These are phyloP conservation scores for Aphanomyces euteiches DNA, from an alignment of 352 stramenopile genomes.

Conservation along the genomic window DNA sequence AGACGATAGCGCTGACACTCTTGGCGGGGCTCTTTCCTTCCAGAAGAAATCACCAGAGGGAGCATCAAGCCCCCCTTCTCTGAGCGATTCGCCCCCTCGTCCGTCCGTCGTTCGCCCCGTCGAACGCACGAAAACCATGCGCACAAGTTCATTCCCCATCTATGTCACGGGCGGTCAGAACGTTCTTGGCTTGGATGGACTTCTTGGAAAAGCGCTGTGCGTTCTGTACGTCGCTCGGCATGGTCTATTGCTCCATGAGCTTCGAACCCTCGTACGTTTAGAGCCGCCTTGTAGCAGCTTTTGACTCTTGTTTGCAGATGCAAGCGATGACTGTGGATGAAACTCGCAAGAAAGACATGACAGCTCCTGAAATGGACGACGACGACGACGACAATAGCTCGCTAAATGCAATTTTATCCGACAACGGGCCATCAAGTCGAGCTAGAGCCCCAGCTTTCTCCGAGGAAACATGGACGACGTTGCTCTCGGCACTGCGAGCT, in stretches of 20 bases:
- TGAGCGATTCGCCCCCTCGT: no score
- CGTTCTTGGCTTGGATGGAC: slow-evolving; percentile 51
- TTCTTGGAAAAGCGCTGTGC: slow-evolving; percentile 76
- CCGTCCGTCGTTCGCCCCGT: background rate
- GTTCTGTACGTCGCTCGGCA: slow-evolving; percentile 88
- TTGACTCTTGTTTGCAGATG: background rate
- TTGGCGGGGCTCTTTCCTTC: no score
- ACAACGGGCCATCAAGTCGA: slow-evolving; percentile 35
- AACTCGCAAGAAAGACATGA: no score
- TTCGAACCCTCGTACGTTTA: slow-evolving; percentile 38
- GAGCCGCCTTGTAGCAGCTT: background rate
- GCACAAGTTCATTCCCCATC: slow-evolving; percentile 32
- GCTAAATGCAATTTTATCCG: slow-evolving; percentile 35
- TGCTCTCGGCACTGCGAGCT: slow-evolving; percentile 64
- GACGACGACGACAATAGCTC: slow-evolving; percentile 45
- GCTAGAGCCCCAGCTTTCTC: slow-evolving; percentile 47
- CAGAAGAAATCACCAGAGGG: no score
- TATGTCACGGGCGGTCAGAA: slow-evolving; percentile 65
- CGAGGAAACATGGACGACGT: slow-evolving; percentile 60
- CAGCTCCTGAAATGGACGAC: slow-evolving; percentile 32
- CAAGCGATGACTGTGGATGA: slow-evolving; percentile 6
- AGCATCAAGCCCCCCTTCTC: no score
- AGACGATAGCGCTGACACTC: background rate
- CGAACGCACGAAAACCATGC: background rate
- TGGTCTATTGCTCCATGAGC: slow-evolving; percentile 81